These are phyloP conservation scores for Kazachstania taianensis DNA, from an alignment of 805 yeast genomes.

Conservation along the genomic window DNA sequence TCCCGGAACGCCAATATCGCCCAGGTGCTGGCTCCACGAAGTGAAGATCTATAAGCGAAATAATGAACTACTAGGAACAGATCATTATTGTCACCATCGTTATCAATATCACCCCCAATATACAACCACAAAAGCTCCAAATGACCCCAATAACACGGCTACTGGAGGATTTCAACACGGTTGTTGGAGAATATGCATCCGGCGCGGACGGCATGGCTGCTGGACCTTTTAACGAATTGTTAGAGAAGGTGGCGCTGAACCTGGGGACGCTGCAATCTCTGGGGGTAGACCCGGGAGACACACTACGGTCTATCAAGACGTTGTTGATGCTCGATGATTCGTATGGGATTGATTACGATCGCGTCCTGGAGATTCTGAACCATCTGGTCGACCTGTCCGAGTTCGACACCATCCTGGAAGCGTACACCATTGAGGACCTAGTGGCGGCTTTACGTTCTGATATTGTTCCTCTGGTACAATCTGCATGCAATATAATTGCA, in stretches of 20 bases:
- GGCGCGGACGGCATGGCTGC: background rate
- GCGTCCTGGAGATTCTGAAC: constrained; percentile 15
- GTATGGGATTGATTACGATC: constrained; percentile 17
- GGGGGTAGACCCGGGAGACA: constrained; percentile 8
- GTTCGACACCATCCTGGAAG: constrained; percentile 18
- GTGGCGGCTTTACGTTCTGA: constrained; percentile 15
- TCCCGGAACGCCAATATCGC: too few species aligned
- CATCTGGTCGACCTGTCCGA: constrained; percentile 12
- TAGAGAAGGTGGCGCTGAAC: constrained; percentile 15
- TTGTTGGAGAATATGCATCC: background rate
- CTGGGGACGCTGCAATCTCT: constrained; percentile 11
- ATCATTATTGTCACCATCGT: too few species aligned
- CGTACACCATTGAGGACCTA: constrained; percentile 18
- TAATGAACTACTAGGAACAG: too few species aligned
- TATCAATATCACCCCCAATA: too few species aligned
- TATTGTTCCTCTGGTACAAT: constrained; percentile 11
- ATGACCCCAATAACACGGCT: background rate
- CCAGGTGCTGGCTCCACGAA: too few species aligned
- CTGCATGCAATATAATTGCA: constrained; percentile 22
- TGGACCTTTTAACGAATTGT: constrained; percentile 8
- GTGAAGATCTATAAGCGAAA: too few species aligned
- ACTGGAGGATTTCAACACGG: background rate
- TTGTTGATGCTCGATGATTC: constrained; percentile 7
- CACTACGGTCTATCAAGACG: constrained; percentile 14
- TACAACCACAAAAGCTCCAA: too few species aligned